Conservation (phyloP, 2,329 filamentous ascomycete species). For the Trichoderma endophyticum region DNA sequence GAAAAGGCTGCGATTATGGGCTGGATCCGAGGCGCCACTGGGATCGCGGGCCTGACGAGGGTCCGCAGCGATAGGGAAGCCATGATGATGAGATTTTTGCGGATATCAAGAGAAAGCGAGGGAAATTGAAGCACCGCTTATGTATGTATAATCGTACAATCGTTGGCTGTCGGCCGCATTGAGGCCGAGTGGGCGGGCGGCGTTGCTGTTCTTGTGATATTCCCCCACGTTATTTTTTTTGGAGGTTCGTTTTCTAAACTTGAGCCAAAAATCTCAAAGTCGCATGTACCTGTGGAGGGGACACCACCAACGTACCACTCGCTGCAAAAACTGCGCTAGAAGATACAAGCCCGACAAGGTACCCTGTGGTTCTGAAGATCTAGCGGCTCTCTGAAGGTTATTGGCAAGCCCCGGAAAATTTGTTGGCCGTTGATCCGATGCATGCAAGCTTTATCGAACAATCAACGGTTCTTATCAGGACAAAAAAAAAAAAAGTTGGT, state of each 20-base stretch:
- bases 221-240: slow-evolving; percentile 16
- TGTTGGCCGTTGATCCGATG: slow-evolving; percentile 28
- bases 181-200: slow-evolving; percentile 29
- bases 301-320: not conserved
- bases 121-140: not conserved
- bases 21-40: slow-evolving; percentile 34
- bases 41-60: slow-evolving; percentile 38
- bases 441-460: slow-evolving; percentile 4
- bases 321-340: not conserved
- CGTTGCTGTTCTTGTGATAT: slow-evolving; percentile 20
- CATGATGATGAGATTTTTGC: slow-evolving; percentile 28
- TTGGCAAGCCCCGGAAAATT: slow-evolving; percentile 28
- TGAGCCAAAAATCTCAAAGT: slow-evolving; percentile 18
- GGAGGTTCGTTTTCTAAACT: slow-evolving; percentile 21
- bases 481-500: slow-evolving; percentile 29
- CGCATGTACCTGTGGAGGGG: not conserved
- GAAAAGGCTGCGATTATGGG: slow-evolving; percentile 42
- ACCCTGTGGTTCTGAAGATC: not conserved
- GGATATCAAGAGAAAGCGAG: not conserved
- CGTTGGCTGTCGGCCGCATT: slow-evolving; percentile 27
- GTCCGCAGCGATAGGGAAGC: slow-evolving; percentile 41
- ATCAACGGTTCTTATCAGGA: slow-evolving; percentile 25
- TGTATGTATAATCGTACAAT: not conserved
- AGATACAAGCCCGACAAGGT: not conserved
- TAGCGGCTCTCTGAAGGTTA: not conserved